phyloP scores from a whole-genome alignment of 306 rosid genomes.

The Potentilla sterilis region DNA sequence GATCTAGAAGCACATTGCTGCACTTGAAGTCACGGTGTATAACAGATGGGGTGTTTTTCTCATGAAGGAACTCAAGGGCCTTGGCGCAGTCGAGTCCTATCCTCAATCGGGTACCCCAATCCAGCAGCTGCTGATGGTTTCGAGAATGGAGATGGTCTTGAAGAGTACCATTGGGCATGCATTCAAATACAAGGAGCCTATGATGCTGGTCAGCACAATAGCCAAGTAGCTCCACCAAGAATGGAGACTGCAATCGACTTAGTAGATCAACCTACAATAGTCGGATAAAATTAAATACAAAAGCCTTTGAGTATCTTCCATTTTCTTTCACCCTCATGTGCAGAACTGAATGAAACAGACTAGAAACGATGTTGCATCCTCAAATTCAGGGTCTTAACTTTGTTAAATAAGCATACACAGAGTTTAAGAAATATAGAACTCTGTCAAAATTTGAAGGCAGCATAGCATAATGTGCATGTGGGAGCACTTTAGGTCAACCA shows the following conservation, averaged over 20 bases:
- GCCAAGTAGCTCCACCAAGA: constrained; percentile 84
- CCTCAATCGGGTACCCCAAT: constrained; percentile 86
- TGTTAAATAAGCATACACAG: constrained; percentile 23
- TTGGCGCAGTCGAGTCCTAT: constrained; percentile 96
- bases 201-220: constrained; percentile 95
- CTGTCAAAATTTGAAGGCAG: constrained; percentile 5
- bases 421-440: background rate
- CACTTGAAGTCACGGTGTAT: constrained; percentile 93
- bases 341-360: constrained; percentile 27
- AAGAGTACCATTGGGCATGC: constrained; percentile 74
- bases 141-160: constrained; percentile 63
- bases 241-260: constrained; percentile 71
- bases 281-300: background rate
- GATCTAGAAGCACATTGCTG: constrained; percentile 64
- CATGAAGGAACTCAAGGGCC: constrained; percentile 89
- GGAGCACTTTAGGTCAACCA: constrained; percentile 2
- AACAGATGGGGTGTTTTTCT: constrained; percentile 66
- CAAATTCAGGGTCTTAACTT: constrained; percentile 37
- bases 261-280: constrained; percentile 80
- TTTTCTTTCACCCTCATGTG: constrained; percentile 41
- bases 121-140: constrained; percentile 49
- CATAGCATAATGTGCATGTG: constrained; percentile 9
- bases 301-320: constrained; percentile 17
- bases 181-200: constrained; percentile 74
- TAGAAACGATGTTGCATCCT: constrained; percentile 25